Evolutionary conservation across 1,284 basidiomycete genomes (phyloP).

Genomic region (Microbotryum intermedium): DNA sequence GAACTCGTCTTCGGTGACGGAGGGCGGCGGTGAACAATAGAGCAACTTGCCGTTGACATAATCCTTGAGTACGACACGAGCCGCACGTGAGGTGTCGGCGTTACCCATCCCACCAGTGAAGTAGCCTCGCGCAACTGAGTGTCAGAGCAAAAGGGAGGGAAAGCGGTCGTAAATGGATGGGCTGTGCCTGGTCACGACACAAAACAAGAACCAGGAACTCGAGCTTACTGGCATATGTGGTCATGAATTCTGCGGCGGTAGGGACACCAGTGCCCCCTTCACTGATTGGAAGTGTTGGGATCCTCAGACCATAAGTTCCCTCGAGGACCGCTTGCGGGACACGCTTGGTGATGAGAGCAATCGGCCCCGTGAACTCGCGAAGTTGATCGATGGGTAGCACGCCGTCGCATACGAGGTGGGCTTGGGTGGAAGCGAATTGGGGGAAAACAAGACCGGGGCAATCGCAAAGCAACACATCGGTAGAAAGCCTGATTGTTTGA

Average conservation of each 20-base stretch:
- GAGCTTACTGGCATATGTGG: constrained; percentile 78
- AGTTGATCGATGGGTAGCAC: constrained; percentile 97
- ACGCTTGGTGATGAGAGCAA: constrained; percentile 66
- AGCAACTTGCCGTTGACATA: constrained; percentile 92
- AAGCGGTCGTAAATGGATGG: not conserved
- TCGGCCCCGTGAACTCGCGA: constrained; percentile 84
- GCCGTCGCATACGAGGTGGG: constrained; percentile 92
- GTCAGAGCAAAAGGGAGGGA: constrained; percentile 4
- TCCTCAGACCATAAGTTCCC: constrained; percentile 75
- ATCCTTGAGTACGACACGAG: constrained; percentile 90
- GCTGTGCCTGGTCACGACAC: not conserved
- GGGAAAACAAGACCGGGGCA: constrained; percentile 98
- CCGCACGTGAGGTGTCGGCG: constrained; percentile 90
- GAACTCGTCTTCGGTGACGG: constrained; percentile 59
- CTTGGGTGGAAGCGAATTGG: constrained; percentile 92
- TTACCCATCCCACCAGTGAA: constrained; percentile 91
- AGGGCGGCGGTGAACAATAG: constrained; percentile 78
- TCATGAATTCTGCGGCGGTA: constrained; percentile 73
- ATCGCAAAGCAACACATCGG: constrained; percentile 85
- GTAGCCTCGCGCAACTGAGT: constrained; percentile 80
- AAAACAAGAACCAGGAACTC: too few relatives aligned
- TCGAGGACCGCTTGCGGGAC: constrained; percentile 82
- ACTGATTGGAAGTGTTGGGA: constrained; percentile 59
- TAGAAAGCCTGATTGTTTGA: constrained; percentile 90
- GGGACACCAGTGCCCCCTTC: constrained; percentile 76